Evolutionary conservation across 192 early-diverging fungal genomes (phyloP), one percentile per base, ranked within the genome.

Genomic region (Coemansia sp.): DNA sequence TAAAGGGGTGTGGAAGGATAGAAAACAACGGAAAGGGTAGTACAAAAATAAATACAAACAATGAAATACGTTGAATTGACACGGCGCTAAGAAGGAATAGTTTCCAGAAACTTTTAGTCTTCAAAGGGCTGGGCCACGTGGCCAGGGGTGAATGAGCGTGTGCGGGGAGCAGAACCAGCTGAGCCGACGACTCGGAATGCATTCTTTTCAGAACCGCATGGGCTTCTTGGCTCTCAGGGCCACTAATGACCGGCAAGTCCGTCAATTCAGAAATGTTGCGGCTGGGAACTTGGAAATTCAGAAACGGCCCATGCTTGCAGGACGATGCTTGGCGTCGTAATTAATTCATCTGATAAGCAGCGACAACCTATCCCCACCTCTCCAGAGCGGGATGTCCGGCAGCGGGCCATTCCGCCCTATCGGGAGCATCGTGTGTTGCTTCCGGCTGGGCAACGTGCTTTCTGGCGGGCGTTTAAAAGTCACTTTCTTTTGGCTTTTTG

Each of bases 341-440:
- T 51, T 51, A 51, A 51, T 51, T 13, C 50, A 51, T 51, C 50
- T 51, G 50, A 51, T 51, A 51, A 51, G 50, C 50, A 23, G 6
- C 24, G 24, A 26, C 24, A 26, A 3, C 24, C 24, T 26, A 26
- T 26, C 18, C n/a, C 19, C 9, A 11, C 41, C 2, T 23, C 50
- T 6, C 19, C 50, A 51, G 50, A 51, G 18, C 50, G 50, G 50
- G 9, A 22, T 51, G 18, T 51, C 50, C 50, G 50, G 50, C 7
- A 45, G 14, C 41, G 14, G 41, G 14, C 14, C 41, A n/a, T 45
- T 45, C 14, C 14, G 41, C 16, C 41, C 14, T 45, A 45, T 45
- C 41, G 41, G 41, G 16, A 16, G 41, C 41, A 45, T 5, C 14
- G 41, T n/a, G 3, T 45, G 4, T n/a, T 45, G 12, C 1, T 16